These are phyloP conservation scores for Jaltomata sinuosa DNA, from an alignment of 257 asterid species.

Conservation along the genomic window DNA sequence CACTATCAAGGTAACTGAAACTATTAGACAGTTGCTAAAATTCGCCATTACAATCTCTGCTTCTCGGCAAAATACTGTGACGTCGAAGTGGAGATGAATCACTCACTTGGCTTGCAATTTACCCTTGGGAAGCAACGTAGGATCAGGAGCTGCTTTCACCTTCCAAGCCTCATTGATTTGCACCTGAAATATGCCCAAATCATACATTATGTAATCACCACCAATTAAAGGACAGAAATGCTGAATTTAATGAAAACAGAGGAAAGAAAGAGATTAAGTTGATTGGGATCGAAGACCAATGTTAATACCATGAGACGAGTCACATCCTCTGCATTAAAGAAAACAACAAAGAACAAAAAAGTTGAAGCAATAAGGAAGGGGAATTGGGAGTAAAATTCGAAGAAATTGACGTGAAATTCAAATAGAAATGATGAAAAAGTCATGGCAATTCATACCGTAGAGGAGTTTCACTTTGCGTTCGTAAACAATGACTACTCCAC, in stretches of 20 bases:
- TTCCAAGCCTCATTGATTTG: conserved; percentile 94
- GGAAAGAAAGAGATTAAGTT: background rate
- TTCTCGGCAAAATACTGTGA: background rate
- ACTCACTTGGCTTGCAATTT: conserved; percentile 78
- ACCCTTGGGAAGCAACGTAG: conserved; percentile 60
- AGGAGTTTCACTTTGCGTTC: conserved; percentile 90
- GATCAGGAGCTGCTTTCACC: conserved; percentile 50
- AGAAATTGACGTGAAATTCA: background rate
- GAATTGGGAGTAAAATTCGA: background rate
- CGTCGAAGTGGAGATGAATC: background rate
- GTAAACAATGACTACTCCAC: conserved; percentile 93
- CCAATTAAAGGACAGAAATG: background rate
- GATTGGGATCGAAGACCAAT: background rate
- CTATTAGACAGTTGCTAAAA: background rate
- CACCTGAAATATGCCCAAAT: conserved; percentile 39
- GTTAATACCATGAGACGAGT: conserved; percentile 70
- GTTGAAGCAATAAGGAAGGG: background rate
- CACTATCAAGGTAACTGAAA: background rate
- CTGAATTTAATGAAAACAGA: background rate
- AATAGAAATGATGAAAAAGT: background rate
- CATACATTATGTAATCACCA: background rate
- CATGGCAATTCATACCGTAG: conserved; percentile 43
- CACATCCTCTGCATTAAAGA: conserved; percentile 63
- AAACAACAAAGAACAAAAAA: background rate
- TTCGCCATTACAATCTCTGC: background rate